Percentiles rank a stretch among this genome's conserved stretches.
Evolutionary conservation across 176 grass and related monocot species (phyloP).

Genomic region (Ensete ventricosum): DNA sequence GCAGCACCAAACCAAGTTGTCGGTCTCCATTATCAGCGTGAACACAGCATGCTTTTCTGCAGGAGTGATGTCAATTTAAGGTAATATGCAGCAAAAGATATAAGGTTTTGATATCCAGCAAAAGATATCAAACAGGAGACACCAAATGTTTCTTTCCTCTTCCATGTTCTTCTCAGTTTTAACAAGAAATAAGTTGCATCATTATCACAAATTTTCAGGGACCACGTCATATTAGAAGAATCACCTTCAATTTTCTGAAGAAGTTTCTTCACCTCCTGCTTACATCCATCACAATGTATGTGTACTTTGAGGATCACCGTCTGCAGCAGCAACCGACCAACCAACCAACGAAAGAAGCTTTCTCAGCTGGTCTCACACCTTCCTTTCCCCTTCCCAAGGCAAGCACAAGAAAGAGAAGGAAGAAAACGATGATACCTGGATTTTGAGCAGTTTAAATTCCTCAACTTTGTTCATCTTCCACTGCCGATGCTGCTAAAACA

Average conservation of each 20-base stretch:
- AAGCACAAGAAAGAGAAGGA: not conserved
- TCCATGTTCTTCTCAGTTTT: too few species aligned
- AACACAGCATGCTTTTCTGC: too few species aligned
- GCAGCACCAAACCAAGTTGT: too few species aligned
- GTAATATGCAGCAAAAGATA: too few species aligned
- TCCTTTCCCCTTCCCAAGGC: not conserved
- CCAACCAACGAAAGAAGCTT: not conserved
- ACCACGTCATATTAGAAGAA: not conserved
- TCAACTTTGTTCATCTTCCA: slow-evolving; percentile 74
- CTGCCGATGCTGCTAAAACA: slow-evolving; percentile 17
- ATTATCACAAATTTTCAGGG: too few species aligned
- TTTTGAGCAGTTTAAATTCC: slow-evolving; percentile 97
- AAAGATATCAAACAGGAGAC: too few species aligned
- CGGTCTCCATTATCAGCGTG: too few species aligned
- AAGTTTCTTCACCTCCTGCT: slow-evolving; percentile 89
- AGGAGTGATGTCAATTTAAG: too few species aligned
- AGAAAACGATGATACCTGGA: slow-evolving; percentile 48
- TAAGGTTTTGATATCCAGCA: too few species aligned
- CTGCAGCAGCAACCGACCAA: slow-evolving; percentile 31
- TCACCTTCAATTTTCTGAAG: slow-evolving; percentile 96
- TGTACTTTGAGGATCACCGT: slow-evolving; percentile 83
- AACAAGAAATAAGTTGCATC: too few species aligned
- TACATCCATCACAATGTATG: slow-evolving; percentile 99
- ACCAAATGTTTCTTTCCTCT: too few species aligned
- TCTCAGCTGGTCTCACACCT: slow-evolving; percentile 6